Conservation (phyloP, 1,139 yeast genomes). For the Protomyces arabidopsidicola region DNA sequence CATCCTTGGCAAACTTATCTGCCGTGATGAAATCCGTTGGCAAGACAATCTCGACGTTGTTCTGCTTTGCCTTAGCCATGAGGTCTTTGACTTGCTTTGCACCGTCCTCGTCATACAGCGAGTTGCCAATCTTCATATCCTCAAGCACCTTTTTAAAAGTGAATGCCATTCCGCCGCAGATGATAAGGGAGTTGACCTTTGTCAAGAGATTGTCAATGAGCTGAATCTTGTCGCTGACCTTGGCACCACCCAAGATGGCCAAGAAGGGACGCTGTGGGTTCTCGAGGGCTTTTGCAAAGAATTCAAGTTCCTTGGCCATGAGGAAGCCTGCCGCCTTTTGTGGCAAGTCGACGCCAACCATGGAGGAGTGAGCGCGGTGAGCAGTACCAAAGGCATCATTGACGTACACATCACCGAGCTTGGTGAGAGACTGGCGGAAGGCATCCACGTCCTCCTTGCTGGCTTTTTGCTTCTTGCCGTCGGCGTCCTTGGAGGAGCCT, state of each 20-base stretch:
- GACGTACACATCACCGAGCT: conserved; percentile 89
- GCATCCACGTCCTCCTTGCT: conserved; percentile 70
- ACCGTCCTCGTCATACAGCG: conserved; percentile 86
- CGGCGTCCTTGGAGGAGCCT: conserved; percentile 75
- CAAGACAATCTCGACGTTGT: conserved; percentile 82
- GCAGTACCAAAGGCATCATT: conserved; percentile 99
- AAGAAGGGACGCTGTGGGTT: conserved; percentile 94
- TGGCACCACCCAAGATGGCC: conserved; percentile 98
- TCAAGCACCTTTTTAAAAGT: conserved; percentile 91
- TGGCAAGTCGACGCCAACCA: conserved; percentile 91
- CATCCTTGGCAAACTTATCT: conserved; percentile 87
- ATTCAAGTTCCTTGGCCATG: conserved; percentile 91
- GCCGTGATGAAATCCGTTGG: conserved; percentile 94
- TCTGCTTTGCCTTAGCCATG: conserved; percentile 89
- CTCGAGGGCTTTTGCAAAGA: conserved; percentile 96
- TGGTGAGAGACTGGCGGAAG: conserved; percentile 81
- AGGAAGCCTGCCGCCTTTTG: conserved; percentile 97
- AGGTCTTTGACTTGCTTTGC: conserved; percentile 85
- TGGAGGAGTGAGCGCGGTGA: conserved; percentile 98
- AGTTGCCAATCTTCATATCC: conserved; percentile 76
- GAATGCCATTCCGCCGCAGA: conserved; percentile 99
- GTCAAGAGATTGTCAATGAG: conserved; percentile 92
- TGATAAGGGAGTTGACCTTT: conserved; percentile 85
- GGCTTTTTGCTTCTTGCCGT: conserved; percentile 88
- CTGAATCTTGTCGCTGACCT: conserved; percentile 96